Base-by-base conservation (phyloP, 306 rosid species). In the Macrotyloma uniflorum region DNA sequence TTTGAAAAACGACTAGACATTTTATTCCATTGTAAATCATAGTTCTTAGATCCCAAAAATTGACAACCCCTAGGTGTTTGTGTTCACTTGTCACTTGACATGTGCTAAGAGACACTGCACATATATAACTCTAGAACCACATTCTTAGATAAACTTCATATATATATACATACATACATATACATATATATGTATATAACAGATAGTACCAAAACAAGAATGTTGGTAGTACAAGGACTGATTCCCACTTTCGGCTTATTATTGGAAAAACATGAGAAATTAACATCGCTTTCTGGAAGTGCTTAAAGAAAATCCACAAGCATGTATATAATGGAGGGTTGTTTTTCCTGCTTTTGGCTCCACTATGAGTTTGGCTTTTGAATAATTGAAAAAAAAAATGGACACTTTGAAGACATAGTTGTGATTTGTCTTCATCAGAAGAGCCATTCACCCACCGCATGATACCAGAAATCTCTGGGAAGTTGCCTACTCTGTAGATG, bases 301-400 rank as follows among this genome's bases (percentile, higher is more conserved):
- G 67, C 30, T 77, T 67, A 67, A 67, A 67, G 2, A 55, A 5
- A 42, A 55, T 42, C n/a, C 32, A 42, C 47, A 28, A 53, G 74
- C 38, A 33, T 1, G 12, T 23, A 36, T 10, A 36, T 65, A 19
- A 38, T 65, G 55, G 33, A 28, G 18, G n/a, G 4, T 4, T 10
- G 24, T 36, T 32, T 38, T 30, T 61, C 35, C n/a, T 35, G 55
- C 67, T 77, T 67, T 67, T 77, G 58, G 33, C 47, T 36, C 55
- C 81, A 67, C 54, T 20, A 77, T 67, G 2, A 54, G 36, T 38
- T 38, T 26, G 28, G 58, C 75, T 54, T 77, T 68, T 67, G 47
- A 78, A 68, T 78, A 54, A 67, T 68, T 40, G 75, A 1, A 19
- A 24, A 65, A 16, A 20, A 76, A 28, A 18, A n/a, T 15, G 51